Percentiles rank a stretch among this genome's conserved stretches.
Evolutionary conservation across 1,284 basidiomycete species (phyloP).

Genomic region (Phylloporus sp.): DNA sequence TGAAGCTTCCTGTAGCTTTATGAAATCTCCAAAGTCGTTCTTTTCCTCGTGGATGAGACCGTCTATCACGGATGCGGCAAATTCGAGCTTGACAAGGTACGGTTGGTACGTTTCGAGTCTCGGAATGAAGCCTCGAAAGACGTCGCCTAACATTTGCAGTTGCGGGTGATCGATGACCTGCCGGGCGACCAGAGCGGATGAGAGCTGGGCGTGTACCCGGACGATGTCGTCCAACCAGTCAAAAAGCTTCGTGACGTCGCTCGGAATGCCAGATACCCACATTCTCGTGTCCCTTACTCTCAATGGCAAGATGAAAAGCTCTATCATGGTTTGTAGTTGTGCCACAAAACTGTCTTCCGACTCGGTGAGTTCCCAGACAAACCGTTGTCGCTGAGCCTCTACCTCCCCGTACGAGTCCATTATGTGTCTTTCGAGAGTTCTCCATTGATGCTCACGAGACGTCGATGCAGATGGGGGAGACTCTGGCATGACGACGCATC

Average conservation of each 20-base stretch:
- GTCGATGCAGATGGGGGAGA: conserved; percentile 14
- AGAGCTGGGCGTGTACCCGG: conserved; percentile 74
- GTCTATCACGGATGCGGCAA: conserved; percentile 64
- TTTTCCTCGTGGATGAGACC: conserved; percentile 58
- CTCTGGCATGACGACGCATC: conserved; percentile 14
- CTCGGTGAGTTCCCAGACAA: conserved; percentile 72
- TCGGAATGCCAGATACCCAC: conserved; percentile 84
- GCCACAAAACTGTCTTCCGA: conserved; percentile 76
- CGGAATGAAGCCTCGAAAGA: conserved; percentile 66
- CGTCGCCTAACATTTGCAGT: conserved; percentile 62
- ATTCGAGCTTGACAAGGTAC: conserved; percentile 79
- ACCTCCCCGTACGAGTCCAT: conserved; percentile 47
- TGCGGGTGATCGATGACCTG: conserved; percentile 54
- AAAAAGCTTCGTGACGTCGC: conserved; percentile 72
- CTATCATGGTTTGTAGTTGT: conserved; percentile 68
- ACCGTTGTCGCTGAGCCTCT: conserved; percentile 71
- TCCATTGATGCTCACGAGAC: conserved; percentile 32
- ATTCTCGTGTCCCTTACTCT: conserved; percentile 68
- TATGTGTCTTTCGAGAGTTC: conserved; percentile 33
- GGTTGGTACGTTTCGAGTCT: conserved; percentile 84
- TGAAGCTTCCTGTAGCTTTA: conserved; percentile 73
- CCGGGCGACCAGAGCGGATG: conserved; percentile 56
- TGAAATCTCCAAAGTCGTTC: conserved; percentile 85
- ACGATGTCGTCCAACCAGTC: conserved; percentile 88
- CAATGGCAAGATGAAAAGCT: conserved; percentile 78